Evolutionary conservation across 1,284 basidiomycete genomes (phyloP), one percentile per base, ranked within the genome.

Genomic region (Cutaneotrichosporon sp.): DNA sequence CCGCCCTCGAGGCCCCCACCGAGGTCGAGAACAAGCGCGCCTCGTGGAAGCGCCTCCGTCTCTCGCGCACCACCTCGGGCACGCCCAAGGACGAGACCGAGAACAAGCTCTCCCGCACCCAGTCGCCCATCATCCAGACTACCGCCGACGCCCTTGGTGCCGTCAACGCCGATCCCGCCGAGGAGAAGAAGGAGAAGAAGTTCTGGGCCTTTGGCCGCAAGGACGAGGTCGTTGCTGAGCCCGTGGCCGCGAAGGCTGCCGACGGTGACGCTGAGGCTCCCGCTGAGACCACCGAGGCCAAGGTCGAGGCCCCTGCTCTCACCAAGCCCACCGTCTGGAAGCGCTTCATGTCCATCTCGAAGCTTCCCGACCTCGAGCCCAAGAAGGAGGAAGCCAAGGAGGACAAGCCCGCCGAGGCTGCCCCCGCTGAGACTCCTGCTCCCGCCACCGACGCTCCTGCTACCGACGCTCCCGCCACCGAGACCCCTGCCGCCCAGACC

Each of bases 41-140:
- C 27, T 25, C 47, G 47, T 50, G 47, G 47, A 50, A 50, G 47
- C 47, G 47, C 14, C 47, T 50, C 8, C 47, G 24, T 18, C 25
- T 29, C 18, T 27, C 25, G 6, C 27, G 6, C 14, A 27, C 14
- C 13, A 27, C 14, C 20, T 27, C 18, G 13, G 22, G 18, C 25
- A 6, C 22, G 20, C 7, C 45, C 25, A 27, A 47, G 45, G 45
- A 24, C 45, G 22, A 24, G 20, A 11, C 45, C 25, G 47, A 50
- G 47, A 16, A 13, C 47, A 50, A 29, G 27, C 24, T 31, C 27
- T n/a, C 25, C 7, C 38, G 38, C 18, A 42, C 38, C 18, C 38
- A 18, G 38, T 42, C 38, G 2, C 38, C 18, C 38, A n/a, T 42
- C 6, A n/a, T 42, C 25, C 27, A 50, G 47, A 31, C 22, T 6